A percentile compares a stretch with the other conserved stretches of the same genome.
phyloP scores from a whole-genome alignment of 148 eudicot species.

The Camellia sinensis region DNA sequence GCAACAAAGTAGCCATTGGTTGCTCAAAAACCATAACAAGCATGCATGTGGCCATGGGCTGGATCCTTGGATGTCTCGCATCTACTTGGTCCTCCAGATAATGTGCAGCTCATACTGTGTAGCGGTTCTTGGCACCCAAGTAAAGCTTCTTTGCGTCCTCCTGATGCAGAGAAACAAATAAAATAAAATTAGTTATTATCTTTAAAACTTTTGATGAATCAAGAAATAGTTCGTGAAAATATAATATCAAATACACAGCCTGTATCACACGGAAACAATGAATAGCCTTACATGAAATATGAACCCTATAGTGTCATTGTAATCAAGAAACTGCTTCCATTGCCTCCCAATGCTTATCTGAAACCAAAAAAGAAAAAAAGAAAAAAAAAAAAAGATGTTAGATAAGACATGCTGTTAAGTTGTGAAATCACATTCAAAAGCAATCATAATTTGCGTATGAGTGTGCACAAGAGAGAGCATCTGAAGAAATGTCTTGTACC shows the following conservation, averaged over 20 bases:
- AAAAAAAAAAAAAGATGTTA: neutral
- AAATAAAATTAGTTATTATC: neutral
- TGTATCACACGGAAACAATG: neutral
- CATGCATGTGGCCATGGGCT: neutral
- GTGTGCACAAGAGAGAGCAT: neutral
- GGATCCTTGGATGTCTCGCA: neutral
- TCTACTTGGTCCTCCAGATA: neutral
- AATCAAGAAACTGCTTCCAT: slow-evolving; percentile 79
- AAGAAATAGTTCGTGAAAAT: neutral
- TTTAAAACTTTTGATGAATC: neutral
- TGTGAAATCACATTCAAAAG: neutral
- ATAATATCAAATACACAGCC: neutral
- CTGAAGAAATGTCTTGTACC: neutral
- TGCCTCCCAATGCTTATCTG: slow-evolving; percentile 83
- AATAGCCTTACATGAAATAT: slow-evolving; percentile 64
- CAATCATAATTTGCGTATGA: neutral
- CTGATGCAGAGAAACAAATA: slow-evolving; percentile 33
- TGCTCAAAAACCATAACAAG: neutral
- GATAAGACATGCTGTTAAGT: neutral
- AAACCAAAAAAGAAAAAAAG: neutral
- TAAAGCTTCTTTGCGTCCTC: slow-evolving; percentile 79
- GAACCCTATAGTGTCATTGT: slow-evolving; percentile 65
- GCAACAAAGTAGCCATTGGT: neutral
- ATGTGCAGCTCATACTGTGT: slow-evolving; percentile 41
- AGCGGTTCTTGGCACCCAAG: slow-evolving; percentile 65